Percentiles rank a stretch among this genome's conserved stretches.
Evolutionary conservation across 2,329 filamentous ascomycete genomes (phyloP).

Genomic region (Aspergillus viridinutans): DNA sequence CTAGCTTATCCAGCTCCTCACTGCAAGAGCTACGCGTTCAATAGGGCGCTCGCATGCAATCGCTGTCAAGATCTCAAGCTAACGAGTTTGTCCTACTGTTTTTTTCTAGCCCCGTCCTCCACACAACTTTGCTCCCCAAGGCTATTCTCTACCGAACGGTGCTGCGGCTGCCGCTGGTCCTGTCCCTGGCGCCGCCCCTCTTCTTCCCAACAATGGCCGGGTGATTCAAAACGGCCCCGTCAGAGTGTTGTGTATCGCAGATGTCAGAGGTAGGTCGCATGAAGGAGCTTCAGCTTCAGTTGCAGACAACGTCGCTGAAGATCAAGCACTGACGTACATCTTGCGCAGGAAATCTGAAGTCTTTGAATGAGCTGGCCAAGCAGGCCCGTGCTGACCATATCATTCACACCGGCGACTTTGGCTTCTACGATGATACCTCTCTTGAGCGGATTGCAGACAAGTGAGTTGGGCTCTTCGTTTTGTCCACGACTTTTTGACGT

Average conservation of each 20-base stretch:
- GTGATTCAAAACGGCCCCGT: slow-evolving; percentile 46
- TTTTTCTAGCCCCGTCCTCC: slow-evolving; percentile 38
- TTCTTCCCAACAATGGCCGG: slow-evolving; percentile 49
- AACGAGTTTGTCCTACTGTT: slow-evolving; percentile 10
- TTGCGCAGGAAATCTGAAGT: slow-evolving; percentile 78
- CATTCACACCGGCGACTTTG: slow-evolving; percentile 97
- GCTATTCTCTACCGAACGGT: slow-evolving; percentile 46
- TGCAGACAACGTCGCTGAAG: slow-evolving; percentile 2
- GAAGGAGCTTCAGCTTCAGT: slow-evolving; percentile 8
- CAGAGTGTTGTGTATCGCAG: slow-evolving; percentile 48
- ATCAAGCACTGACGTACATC: slow-evolving; percentile 10
- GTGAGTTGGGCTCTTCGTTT: slow-evolving; percentile 51
- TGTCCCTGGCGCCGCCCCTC: slow-evolving; percentile 44
- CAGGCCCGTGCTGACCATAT: slow-evolving; percentile 95
- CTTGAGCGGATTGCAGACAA: slow-evolving; percentile 97
- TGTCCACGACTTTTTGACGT: slow-evolving; percentile 4
- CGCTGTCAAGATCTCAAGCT: slow-evolving; percentile 12
- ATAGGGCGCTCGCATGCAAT: slow-evolving; percentile 4
- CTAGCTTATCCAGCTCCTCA: slow-evolving; percentile 14
- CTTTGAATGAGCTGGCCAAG: slow-evolving; percentile 92
- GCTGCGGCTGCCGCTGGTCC: slow-evolving; percentile 33
- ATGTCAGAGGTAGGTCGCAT: slow-evolving; percentile 44
- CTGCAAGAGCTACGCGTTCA: slow-evolving; percentile 15
- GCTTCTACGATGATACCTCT: slow-evolving; percentile 96
- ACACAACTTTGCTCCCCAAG: slow-evolving; percentile 42